Conservation (phyloP, 1,284 basidiomycete genomes). For the Anthracocystis panici-leucophaei region DNA sequence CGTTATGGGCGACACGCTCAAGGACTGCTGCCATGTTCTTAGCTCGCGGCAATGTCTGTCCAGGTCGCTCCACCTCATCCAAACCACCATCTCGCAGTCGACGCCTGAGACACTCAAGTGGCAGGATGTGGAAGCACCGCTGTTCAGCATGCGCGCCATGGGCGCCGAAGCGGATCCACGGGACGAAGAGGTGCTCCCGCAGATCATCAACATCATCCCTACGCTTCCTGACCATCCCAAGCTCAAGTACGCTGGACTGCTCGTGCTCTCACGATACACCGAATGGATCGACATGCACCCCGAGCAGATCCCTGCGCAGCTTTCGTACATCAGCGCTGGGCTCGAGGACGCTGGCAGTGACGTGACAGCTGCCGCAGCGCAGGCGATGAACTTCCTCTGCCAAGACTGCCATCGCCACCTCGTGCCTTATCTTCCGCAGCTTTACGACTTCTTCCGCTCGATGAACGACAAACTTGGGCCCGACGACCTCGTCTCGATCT, state of each 20-base stretch:
- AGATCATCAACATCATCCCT: slow-evolving; percentile 94
- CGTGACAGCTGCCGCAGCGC: slow-evolving; percentile 92
- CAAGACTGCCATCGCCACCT: slow-evolving; percentile 93
- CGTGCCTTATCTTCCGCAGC: slow-evolving; percentile 87
- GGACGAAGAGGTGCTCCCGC: slow-evolving; percentile 87
- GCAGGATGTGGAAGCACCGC: slow-evolving; percentile 97
- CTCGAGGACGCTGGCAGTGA: slow-evolving; percentile 76
- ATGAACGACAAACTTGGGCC: slow-evolving; percentile 82
- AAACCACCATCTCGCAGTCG: slow-evolving; percentile 75
- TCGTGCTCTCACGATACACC: slow-evolving; percentile 95
- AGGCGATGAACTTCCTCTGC: slow-evolving; percentile 95
- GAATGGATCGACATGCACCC: slow-evolving; percentile 96
- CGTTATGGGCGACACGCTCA: slow-evolving; percentile 98
- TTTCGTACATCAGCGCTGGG: slow-evolving; percentile 91
- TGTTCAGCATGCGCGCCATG: slow-evolving; percentile 99
- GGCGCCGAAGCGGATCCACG: slow-evolving; percentile 88
- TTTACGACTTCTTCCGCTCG: slow-evolving; percentile 87
- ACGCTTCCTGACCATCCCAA: slow-evolving; percentile 89
- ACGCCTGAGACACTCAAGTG: slow-evolving; percentile 73
- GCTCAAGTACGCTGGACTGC: slow-evolving; percentile 92
- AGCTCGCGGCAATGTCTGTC: slow-evolving; percentile 86
- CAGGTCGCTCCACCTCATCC: slow-evolving; percentile 84
- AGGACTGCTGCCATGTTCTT: slow-evolving; percentile 96
- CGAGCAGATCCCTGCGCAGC: slow-evolving; percentile 83
- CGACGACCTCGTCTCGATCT: slow-evolving; percentile 89